Evolutionary conservation across 2,329 filamentous ascomycete genomes (phyloP).

Genomic region (Talaromyces sp.): DNA sequence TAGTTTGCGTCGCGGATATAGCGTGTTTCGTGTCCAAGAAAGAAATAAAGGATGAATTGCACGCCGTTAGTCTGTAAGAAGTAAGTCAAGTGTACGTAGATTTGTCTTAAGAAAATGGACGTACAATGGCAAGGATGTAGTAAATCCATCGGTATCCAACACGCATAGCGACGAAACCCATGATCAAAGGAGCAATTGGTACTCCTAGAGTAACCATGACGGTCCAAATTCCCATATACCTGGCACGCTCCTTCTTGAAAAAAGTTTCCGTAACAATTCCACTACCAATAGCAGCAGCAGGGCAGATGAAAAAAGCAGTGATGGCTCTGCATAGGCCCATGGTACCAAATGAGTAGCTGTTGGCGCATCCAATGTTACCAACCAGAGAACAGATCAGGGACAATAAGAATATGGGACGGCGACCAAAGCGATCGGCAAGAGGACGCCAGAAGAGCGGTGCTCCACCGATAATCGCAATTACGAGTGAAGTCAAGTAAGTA

Average conservation of each 20-base stretch:
- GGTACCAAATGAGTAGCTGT: not conserved
- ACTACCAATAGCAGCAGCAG: not conserved
- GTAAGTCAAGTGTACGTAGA: not conserved
- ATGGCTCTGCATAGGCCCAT: not conserved
- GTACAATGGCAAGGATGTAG: not conserved
- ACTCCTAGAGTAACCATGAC: not conserved
- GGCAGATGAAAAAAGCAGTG: not conserved
- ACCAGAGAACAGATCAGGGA: not conserved
- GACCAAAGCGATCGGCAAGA: not conserved
- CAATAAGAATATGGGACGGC: not conserved
- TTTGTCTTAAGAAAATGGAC: not conserved
- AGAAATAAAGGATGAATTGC: not conserved
- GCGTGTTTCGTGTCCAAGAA: not conserved
- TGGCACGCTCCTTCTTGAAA: not conserved
- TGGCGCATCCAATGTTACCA: not conserved
- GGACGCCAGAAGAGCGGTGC: not conserved
- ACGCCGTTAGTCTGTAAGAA: not conserved
- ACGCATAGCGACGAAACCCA: not conserved
- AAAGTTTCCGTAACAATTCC: not conserved
- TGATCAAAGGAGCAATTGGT: not conserved
- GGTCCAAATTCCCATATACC: not conserved
- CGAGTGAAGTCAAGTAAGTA: slow-evolving; percentile 46
- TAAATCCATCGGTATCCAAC: not conserved
- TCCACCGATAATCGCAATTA: not conserved
- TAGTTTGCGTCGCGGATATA: not conserved